These are phyloP conservation scores for Hymenoscyphus scutula DNA, from an alignment of 2,329 filamentous ascomycete species.

Conservation along the genomic window DNA sequence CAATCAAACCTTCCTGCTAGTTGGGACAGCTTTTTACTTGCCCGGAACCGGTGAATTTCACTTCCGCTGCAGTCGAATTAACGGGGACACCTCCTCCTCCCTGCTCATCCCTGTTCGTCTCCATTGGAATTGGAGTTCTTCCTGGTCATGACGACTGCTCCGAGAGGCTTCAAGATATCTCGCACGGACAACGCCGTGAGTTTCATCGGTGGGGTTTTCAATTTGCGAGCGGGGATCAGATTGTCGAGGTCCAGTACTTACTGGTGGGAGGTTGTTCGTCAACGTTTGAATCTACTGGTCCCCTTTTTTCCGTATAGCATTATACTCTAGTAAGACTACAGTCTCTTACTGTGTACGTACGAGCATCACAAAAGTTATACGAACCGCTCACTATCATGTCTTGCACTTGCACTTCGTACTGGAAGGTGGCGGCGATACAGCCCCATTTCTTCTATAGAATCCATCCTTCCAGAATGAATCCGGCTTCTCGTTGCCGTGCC, in stretches of 20 bases:
- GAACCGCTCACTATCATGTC: not conserved
- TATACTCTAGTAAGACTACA: too few species aligned
- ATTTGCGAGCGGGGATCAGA: not conserved
- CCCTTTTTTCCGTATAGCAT: not conserved
- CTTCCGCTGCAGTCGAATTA: constrained; percentile 5
- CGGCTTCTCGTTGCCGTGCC: not conserved
- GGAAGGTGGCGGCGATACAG: not conserved
- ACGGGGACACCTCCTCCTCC: not conserved
- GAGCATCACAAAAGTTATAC: not conserved
- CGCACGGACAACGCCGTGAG: not conserved
- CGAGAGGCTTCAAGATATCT: not conserved
- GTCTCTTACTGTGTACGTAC: not conserved
- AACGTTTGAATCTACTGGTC: not conserved
- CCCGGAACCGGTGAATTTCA: constrained; percentile 2
- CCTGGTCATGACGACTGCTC: constrained; percentile 1
- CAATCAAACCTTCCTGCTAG: constrained; percentile 1
- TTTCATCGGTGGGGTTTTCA: not conserved
- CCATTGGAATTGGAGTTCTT: too few species aligned
- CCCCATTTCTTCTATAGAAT: not conserved
- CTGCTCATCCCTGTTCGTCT: not conserved
- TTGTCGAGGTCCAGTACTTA: too few species aligned
- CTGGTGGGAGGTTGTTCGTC: not conserved
- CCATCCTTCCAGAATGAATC: not conserved
- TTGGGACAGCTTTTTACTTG: constrained; percentile 11
- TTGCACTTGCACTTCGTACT: too few species aligned